phyloP scores from a whole-genome alignment of 2,329 filamentous ascomycete species.

The Plectosphaerella sp. region DNA sequence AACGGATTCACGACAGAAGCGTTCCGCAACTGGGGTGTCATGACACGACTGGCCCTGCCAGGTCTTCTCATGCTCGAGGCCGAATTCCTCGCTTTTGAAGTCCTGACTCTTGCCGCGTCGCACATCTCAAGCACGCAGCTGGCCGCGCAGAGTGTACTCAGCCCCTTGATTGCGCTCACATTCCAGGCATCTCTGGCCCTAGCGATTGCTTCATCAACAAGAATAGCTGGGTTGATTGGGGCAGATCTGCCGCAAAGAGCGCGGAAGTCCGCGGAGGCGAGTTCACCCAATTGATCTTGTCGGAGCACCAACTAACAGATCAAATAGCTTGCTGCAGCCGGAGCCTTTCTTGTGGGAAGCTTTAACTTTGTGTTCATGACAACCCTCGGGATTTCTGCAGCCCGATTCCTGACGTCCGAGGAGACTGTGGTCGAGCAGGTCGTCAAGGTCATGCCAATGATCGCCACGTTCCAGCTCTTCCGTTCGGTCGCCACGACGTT shows the following conservation, averaged over 20 bases:
- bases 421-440: conserved; percentile 50
- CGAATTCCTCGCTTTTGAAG: conserved; percentile 66
- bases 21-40: conserved; percentile 69
- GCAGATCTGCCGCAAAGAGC: conserved; percentile 61
- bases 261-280: conserved; percentile 4
- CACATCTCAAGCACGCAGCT: conserved; percentile 63
- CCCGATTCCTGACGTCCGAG: conserved; percentile 60
- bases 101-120: conserved; percentile 63
- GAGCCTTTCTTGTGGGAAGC: conserved; percentile 37
- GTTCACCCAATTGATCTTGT: neutral
- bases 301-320: neutral
- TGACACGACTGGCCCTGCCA: conserved; percentile 68
- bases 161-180: conserved; percentile 58
- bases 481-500: conserved; percentile 62
- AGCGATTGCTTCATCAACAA: conserved; percentile 65
- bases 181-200: conserved; percentile 73
- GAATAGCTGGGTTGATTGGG: conserved; percentile 70
- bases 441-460: conserved; percentile 57
- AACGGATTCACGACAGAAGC: conserved; percentile 69
- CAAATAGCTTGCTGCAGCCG: conserved; percentile 7
- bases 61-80: conserved; percentile 71
- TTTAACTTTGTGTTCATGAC: conserved; percentile 61
- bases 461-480: conserved; percentile 68
- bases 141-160: conserved; percentile 66
- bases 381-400: conserved; percentile 38